Evolutionary conservation across 805 yeast genomes (phyloP), one percentile per base, ranked within the genome.

Genomic region (Danielia oregonensis): DNA sequence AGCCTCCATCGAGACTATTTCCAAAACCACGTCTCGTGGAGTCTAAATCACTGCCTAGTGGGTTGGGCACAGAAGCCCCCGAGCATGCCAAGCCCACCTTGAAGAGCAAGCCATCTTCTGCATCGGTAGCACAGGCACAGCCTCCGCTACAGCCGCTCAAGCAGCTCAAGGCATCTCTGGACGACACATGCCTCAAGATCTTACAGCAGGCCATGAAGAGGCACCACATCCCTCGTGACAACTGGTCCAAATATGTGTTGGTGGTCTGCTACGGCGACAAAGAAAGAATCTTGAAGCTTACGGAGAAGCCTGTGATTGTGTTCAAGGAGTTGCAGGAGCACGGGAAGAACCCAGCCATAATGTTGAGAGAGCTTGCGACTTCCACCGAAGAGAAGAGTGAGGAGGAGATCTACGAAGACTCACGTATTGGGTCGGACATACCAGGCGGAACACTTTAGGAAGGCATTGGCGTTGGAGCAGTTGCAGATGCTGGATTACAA

Each of bases 231-330:
- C 79, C 78, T 29, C 75, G 78, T 21, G 81, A 77, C 33, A 96
- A 87, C 52, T 85, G 96, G 89, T 72, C 84, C 33, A 83, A 86
- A 50, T 91, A 88, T 54, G 95, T 89, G 2, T 64, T 91, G 33
- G 88, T 89, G 12, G 84, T 91, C 11, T 84, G 94, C 53, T 88
- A 86, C 54, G 96, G 93, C 16, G 96, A 88, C 55, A 83, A 83
- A 51, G 97, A 91, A 53, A 66, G 96, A 18, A 77, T 88, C 7
- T 60, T 93, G 30, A 86, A 83, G 24, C 67, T 85, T 43, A 86
- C 86, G 17, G 98, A 91, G 52, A 84, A 79, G 55, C 98, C 98
- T 0, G 94, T 91, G 6, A 66, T 75, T 24, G 79, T 88, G 7
- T 86, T 87, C 55, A 84, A 86, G 56, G 95, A 84, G 51, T 67